These are phyloP conservation scores for Fusarium nelsonii DNA, from an alignment of 2,329 filamentous ascomycete species.

Conservation along the genomic window DNA sequence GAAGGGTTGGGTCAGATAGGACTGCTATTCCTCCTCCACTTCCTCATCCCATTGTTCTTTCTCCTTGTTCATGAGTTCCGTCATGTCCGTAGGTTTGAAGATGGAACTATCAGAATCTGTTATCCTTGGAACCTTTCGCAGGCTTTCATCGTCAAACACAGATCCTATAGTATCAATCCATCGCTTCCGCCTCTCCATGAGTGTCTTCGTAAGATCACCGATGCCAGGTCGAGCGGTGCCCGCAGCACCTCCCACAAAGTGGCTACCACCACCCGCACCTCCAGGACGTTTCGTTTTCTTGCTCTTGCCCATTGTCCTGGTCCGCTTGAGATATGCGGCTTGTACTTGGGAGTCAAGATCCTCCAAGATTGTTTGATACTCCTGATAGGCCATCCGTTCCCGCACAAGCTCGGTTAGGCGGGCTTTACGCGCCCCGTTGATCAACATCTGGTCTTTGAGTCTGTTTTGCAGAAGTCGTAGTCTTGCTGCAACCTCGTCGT, in stretches of 20 bases:
- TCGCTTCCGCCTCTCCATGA: slow-evolving; percentile 90
- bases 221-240: slow-evolving; percentile 82
- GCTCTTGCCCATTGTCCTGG: slow-evolving; percentile 91
- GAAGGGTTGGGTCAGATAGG: slow-evolving; percentile 25
- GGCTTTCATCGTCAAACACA: slow-evolving; percentile 86
- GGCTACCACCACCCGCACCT: slow-evolving; percentile 78
- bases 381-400: slow-evolving; percentile 94
- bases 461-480: slow-evolving; percentile 86
- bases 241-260: slow-evolving; percentile 69
- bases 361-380: slow-evolving; percentile 96
- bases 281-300: slow-evolving; percentile 89
- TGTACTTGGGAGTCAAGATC: slow-evolving; percentile 96
- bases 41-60: slow-evolving; percentile 86
- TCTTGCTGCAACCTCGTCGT: slow-evolving; percentile 93
- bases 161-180: slow-evolving; percentile 94
- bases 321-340: slow-evolving; percentile 94
- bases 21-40: slow-evolving; percentile 71
- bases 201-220: slow-evolving; percentile 87
- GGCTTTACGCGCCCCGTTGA: slow-evolving; percentile 92
- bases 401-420: slow-evolving; percentile 88
- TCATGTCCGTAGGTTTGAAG: slow-evolving; percentile 81
- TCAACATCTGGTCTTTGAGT: slow-evolving; percentile 83
- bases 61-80: slow-evolving; percentile 78
- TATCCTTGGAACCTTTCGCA: slow-evolving; percentile 76
- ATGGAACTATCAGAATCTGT: slow-evolving; percentile 75